A percentile compares a stretch with the other conserved stretches of the same genome.
Evolutionary conservation across 73 alveolate species (phyloP).

Genomic region (Uronychia binucleata): DNA sequence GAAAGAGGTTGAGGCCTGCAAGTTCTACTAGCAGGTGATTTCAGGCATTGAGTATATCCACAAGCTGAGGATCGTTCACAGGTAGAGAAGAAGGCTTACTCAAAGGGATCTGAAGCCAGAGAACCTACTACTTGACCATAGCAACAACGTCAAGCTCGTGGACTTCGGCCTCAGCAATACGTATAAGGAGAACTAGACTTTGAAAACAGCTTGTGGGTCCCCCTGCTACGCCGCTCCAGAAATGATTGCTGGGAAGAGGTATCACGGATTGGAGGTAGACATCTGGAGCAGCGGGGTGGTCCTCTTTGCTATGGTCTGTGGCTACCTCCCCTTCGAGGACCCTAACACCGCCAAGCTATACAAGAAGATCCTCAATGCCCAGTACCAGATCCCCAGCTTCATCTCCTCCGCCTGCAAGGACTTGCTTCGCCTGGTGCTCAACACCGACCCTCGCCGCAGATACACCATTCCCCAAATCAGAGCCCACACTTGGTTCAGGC

Average conservation of each 20-base stretch:
- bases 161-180: constrained; percentile 80
- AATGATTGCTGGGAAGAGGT: constrained; percentile 84
- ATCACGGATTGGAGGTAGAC: constrained; percentile 76
- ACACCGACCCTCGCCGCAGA: constrained; percentile 70
- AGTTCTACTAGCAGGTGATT: constrained; percentile 74
- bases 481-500: constrained; percentile 55
- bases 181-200: constrained; percentile 38
- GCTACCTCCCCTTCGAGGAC: constrained; percentile 95
- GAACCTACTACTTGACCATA: constrained; percentile 82
- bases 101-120: constrained; percentile 87
- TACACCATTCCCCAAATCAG: constrained; percentile 57
- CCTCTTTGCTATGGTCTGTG: constrained; percentile 92
- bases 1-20: constrained; percentile 85
- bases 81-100: not conserved
- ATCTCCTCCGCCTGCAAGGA: constrained; percentile 66
- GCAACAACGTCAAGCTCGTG: constrained; percentile 61
- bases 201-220: constrained; percentile 89
- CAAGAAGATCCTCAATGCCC: constrained; percentile 78
- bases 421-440: constrained; percentile 56
- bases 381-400: constrained; percentile 72
- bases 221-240: constrained; percentile 97
- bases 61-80: constrained; percentile 62
- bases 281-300: constrained; percentile 94
- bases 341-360: constrained; percentile 80
- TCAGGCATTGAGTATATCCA: constrained; percentile 92